phyloP scores from a whole-genome alignment of 352 stramenopile species.

The Phytophthora boehmeriae region DNA sequence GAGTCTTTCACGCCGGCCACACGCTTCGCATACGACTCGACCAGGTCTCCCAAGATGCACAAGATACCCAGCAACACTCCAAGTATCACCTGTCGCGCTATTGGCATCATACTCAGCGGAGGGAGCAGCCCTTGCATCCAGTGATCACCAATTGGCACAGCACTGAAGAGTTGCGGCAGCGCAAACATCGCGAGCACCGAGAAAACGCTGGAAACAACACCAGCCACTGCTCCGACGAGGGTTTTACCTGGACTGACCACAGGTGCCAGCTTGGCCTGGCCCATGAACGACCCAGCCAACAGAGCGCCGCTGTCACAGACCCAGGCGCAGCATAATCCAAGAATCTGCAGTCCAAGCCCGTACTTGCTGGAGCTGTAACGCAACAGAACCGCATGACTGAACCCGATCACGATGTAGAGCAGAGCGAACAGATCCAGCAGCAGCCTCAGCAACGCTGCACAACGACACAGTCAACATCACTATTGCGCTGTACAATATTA shows the following conservation, averaged over 20 bases:
- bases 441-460: constrained; percentile 33
- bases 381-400: constrained; percentile 67
- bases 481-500: too few relatives aligned
- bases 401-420: constrained; percentile 63
- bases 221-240: constrained; percentile 53
- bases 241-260: constrained; percentile 78
- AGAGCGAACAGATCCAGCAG: constrained; percentile 65
- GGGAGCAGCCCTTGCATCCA: constrained; percentile 36
- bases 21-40: constrained; percentile 77
- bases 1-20: constrained; percentile 76
- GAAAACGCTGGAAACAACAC: constrained; percentile 50
- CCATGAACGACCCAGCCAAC: constrained; percentile 57
- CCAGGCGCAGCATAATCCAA: constrained; percentile 68
- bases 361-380: constrained; percentile 49
- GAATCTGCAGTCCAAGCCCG: constrained; percentile 64
- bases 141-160: constrained; percentile 11
- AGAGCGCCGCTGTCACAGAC: constrained; percentile 72
- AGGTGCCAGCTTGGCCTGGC: constrained; percentile 62
- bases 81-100: constrained; percentile 48
- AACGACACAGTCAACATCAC: neutral
- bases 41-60: constrained; percentile 67
- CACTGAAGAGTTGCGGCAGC: constrained; percentile 22
- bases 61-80: constrained; percentile 55
- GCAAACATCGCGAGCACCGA: constrained; percentile 57
- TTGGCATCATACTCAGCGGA: constrained; percentile 27